Conservation (phyloP, 257 asterid species). For the Solanum pinnatisectum region DNA sequence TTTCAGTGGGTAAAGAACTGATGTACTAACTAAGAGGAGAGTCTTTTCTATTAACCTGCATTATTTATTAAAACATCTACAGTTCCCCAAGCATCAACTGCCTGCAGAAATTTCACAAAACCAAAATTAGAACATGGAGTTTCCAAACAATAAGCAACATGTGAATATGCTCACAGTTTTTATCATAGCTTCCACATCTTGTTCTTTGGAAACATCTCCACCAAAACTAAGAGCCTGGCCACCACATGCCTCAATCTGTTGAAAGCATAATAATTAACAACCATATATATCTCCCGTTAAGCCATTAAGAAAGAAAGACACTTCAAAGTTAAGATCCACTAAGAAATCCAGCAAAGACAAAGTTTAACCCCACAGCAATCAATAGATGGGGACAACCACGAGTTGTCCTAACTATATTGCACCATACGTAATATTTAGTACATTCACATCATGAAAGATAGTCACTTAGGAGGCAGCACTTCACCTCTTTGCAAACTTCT, state of each 20-base stretch:
- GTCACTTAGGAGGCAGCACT: not conserved
- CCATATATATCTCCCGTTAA: not conserved
- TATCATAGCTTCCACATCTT: conserved; percentile 81
- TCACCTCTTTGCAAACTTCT: conserved; percentile 60
- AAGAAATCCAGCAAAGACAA: not conserved
- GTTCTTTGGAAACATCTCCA: conserved; percentile 96
- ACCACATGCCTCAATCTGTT: conserved; percentile 78
- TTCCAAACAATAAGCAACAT: not conserved
- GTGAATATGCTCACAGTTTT: conserved; percentile 51
- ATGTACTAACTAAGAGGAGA: not conserved
- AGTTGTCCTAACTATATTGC: not conserved
- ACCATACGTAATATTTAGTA: not conserved
- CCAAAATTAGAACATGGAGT: conserved; percentile 13
- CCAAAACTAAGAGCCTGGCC: conserved; percentile 86
- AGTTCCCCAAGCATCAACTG: conserved; percentile 92
- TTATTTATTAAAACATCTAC: conserved; percentile 77
- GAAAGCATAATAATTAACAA: not conserved
- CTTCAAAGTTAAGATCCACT: not conserved
- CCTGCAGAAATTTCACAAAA: conserved; percentile 42
- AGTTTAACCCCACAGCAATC: not conserved
- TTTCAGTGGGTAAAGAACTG: not conserved
- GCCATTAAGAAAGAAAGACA: not conserved
- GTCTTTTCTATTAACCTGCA: conserved; percentile 54
- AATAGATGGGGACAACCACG: not conserved
- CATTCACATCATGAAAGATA: not conserved